These are phyloP conservation scores for Lactarius sanguifluus DNA, from an alignment of 768 basidiomycete genomes.

Conservation along the genomic window DNA sequence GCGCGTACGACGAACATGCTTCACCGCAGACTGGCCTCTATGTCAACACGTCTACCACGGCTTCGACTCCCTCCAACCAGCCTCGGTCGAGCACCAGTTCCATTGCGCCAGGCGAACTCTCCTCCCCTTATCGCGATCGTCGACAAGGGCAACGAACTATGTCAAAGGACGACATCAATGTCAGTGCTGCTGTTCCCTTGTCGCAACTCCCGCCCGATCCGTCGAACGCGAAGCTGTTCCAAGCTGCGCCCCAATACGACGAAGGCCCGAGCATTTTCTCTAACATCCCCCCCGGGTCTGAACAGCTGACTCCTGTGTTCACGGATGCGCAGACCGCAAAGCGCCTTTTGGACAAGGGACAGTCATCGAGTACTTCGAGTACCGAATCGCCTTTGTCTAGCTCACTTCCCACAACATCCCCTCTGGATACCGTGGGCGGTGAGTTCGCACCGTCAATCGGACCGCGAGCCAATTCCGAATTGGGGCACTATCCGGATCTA, in stretches of 20 bases:
- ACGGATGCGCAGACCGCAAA: slow-evolving; percentile 44
- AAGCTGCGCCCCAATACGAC: slow-evolving; percentile 39
- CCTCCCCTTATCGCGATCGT: slow-evolving; percentile 31
- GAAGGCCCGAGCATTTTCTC: slow-evolving; percentile 33
- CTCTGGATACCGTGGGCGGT: slow-evolving; percentile 39
- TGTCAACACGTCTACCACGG: slow-evolving; percentile 27
- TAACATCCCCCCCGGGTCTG: slow-evolving; percentile 49
- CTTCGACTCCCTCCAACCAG: slow-evolving; percentile 38
- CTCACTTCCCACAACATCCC: slow-evolving; percentile 52
- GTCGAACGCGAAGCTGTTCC: slow-evolving; percentile 60
- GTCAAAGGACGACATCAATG: slow-evolving; percentile 60
- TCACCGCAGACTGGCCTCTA: slow-evolving; percentile 26
- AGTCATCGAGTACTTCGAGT: slow-evolving; percentile 44
- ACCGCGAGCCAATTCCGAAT: slow-evolving; percentile 74
- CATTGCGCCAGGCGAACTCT: slow-evolving; percentile 42
- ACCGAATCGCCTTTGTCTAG: slow-evolving; percentile 64
- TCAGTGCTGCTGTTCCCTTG: slow-evolving; percentile 53
- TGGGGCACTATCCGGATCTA: slow-evolving; percentile 77
- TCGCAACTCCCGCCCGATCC: slow-evolving; percentile 56
- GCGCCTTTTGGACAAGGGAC: slow-evolving; percentile 47
- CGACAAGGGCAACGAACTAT: slow-evolving; percentile 39
- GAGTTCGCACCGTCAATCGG: slow-evolving; percentile 33
- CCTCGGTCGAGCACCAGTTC: slow-evolving; percentile 61
- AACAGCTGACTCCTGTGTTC: slow-evolving; percentile 35
- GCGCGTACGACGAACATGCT: slow-evolving; percentile 64